A percentile compares a stretch with the other conserved stretches of the same genome.
Conservation (phyloP, 257 asterid genomes). For the Vinca minor region DNA sequence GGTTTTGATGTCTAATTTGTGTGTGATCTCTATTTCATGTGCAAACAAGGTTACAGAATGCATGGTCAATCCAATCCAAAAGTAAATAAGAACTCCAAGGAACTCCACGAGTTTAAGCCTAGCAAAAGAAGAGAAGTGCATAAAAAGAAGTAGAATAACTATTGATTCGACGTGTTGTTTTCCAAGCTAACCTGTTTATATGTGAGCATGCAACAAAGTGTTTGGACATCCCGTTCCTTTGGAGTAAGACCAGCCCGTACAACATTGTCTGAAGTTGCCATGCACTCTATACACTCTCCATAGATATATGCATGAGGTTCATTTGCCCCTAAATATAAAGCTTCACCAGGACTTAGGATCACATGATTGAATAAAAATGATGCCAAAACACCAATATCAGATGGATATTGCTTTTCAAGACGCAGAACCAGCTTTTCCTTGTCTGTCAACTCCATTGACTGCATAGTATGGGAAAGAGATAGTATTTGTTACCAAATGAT, state of each 20-base stretch:
- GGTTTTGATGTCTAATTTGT: too few species aligned
- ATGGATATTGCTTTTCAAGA: conserved; percentile 81
- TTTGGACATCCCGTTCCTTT: conserved; percentile 66
- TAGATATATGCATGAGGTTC: conserved; percentile 88
- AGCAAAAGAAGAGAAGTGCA: not conserved
- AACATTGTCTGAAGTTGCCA: conserved; percentile 98
- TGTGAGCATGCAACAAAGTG: conserved; percentile 93
- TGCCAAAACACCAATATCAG: conserved; percentile 71
- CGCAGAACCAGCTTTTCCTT: conserved; percentile 67
- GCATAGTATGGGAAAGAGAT: conserved; percentile 7
- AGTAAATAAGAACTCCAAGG: not conserved
- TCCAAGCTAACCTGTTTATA: conserved; percentile 69
- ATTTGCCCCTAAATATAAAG: conserved; percentile 73
- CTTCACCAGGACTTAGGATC: conserved; percentile 86
- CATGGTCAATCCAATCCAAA: not conserved
- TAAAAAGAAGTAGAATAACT: not conserved
- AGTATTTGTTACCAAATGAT: too few species aligned
- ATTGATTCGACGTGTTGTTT: not conserved
- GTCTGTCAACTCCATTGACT: conserved; percentile 59
- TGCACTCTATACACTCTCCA: conserved; percentile 91
- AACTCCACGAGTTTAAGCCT: not conserved
- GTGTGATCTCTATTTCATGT: too few species aligned
- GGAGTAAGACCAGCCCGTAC: conserved; percentile 98
- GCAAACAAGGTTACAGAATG: not conserved
- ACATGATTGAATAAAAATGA: conserved; percentile 71